phyloP scores from a whole-genome alignment of 208 protist genomes.

The Plasmodiophora brassicae region DNA sequence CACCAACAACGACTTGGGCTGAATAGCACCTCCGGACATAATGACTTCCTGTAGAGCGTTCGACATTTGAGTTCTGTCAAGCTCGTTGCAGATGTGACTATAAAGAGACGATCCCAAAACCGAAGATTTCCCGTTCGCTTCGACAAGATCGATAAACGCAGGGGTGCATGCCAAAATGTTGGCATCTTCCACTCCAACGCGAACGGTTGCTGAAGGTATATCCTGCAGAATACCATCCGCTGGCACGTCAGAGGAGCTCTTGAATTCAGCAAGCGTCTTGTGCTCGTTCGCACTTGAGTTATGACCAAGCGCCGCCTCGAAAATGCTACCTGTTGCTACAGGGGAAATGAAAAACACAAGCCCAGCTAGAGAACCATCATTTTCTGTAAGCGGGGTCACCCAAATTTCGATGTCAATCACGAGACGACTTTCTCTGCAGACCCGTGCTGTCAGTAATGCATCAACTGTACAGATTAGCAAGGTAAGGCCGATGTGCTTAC shows the following conservation, averaged over 20 bases:
- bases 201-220: not conserved
- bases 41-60: not conserved
- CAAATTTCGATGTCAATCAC: not conserved
- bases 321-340: not conserved
- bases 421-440: not conserved
- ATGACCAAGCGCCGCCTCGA: not conserved
- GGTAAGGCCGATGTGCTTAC: too few relatives aligned
- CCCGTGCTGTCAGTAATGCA: not conserved
- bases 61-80: not conserved
- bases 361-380: not conserved
- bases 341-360: slow-evolving; percentile 11
- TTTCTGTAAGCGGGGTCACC: not conserved
- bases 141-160: slow-evolving; percentile 7
- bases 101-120: not conserved
- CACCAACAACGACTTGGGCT: not conserved
- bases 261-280: not conserved
- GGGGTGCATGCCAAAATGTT: not conserved
- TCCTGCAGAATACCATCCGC: not conserved
- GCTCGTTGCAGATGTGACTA: not conserved
- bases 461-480: not conserved
- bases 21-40: not conserved
- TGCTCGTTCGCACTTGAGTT: not conserved
- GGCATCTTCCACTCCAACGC: not conserved
- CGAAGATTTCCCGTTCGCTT: not conserved
- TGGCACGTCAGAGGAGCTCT: not conserved